Conservation (phyloP, 108 stramenopile species). For the Parmales sp. region DNA sequence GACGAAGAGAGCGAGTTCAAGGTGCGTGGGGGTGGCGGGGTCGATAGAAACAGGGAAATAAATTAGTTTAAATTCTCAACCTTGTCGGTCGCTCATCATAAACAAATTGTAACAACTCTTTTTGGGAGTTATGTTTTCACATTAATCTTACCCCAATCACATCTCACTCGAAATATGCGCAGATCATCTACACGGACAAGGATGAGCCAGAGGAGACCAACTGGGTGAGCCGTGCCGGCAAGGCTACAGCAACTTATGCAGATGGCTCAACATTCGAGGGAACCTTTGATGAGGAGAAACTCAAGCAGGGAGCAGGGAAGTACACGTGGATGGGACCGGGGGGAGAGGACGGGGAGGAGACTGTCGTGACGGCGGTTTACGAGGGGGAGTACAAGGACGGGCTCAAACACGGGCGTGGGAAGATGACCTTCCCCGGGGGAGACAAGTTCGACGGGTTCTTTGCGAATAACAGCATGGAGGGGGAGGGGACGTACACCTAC, state of each 20-base stretch:
- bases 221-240: constrained; percentile 22
- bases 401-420: constrained; percentile 6
- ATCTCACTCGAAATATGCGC: background rate
- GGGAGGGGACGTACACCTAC: constrained; percentile 15
- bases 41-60: too few relatives aligned
- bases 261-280: constrained; percentile 11
- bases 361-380: background rate
- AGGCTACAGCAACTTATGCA: constrained; percentile 15
- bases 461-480: constrained; percentile 10
- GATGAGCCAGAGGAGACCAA: constrained; percentile 14
- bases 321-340: constrained; percentile 15
- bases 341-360: constrained; percentile 12
- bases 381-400: constrained; percentile 21
- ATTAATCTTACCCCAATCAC: background rate
- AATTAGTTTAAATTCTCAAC: too few relatives aligned
- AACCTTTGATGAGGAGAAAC: constrained; percentile 16
- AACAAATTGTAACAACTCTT: too few relatives aligned
- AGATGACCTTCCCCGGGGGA: constrained; percentile 14
- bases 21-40: constrained; percentile 9
- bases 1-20: constrained; percentile 27
- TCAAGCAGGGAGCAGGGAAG: constrained; percentile 15
- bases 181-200: constrained; percentile 17
- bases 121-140: too few relatives aligned
- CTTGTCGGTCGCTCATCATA: too few relatives aligned
- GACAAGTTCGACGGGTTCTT: constrained; percentile 13